Base-by-base conservation (phyloP, 768 basidiomycete genomes). In the Mycena rosella region DNA sequence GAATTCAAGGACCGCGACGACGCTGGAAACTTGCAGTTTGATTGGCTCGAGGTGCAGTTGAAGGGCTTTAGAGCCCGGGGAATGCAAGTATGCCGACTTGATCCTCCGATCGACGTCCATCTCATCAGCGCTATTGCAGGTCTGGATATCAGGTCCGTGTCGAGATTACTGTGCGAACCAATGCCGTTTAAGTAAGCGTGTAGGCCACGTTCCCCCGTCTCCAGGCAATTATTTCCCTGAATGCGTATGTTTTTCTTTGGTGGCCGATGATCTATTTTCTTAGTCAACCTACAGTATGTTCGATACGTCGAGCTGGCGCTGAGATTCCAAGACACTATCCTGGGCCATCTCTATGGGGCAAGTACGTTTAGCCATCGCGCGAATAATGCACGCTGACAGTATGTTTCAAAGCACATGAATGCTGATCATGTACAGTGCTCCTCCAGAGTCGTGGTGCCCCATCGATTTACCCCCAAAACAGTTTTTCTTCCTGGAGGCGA, bases 31-130 rank as follows among this genome's bases (percentile, higher is more conserved):
- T 83, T 95, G 27, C 85, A 98, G 75, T 84, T 96, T 71, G 92
- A 95, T 77, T 98, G 96, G 96, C 83, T 98, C 15, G 94, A 94
- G 66, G 93, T 93, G 3, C 95, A 96, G 78, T 82, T 98, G 22
- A 80, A 87, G 53, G 80, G 78, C 62, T 95, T 90, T 77, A 84
- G 92, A 65, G 78, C 85, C 5, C 82, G 91, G 61, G 87, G 87
- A 38, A 91, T 96, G 88, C 89, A 94, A 84, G 92, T 91, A 74
- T 58, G 86, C 72, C 10, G 51, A 53, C 63, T 64, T 36, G 36
- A 58, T 52, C 30, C 38, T 42, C 30, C 47, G 57, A 45, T 60
- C 14, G 61, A 56, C 40, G 6, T 34, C 17, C 15, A 13, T 22
- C 52, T 60, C 26, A 64, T 60, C 10, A 32, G 53, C n/a, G n/a